These are phyloP conservation scores for Pestalotiopsis sp. DNA, from an alignment of 2,329 filamentous ascomycete species.

Conservation along the genomic window DNA sequence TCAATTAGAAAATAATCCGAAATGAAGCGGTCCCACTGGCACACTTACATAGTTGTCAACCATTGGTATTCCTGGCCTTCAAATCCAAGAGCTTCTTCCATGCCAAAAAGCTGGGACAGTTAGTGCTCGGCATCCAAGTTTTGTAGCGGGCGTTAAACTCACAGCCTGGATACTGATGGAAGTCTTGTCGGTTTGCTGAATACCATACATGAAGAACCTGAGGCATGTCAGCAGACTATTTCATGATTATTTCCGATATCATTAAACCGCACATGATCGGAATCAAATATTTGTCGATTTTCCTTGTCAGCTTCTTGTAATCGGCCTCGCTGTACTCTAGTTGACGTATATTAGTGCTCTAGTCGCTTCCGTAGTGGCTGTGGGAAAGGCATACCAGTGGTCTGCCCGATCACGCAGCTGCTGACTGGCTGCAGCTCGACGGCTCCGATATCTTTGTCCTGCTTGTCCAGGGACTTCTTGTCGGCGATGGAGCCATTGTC, in stretches of 20 bases:
- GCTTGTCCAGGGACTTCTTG: not conserved
- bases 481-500: not conserved
- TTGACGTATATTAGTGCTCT: not conserved
- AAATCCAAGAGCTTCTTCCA: conserved; percentile 31
- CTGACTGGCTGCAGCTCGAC: not conserved
- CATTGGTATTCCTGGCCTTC: conserved; percentile 29
- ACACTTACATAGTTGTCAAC: conserved; percentile 16
- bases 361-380: not conserved
- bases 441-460: not conserved
- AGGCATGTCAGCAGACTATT: not conserved
- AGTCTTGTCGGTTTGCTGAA: conserved; percentile 33
- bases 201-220: conserved; percentile 25
- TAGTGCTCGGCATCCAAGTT: not conserved
- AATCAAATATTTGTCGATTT: conserved; percentile 33
- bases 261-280: conserved; percentile 30
- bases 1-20: not conserved
- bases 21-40: not conserved
- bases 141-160: not conserved
- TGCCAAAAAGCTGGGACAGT: conserved; percentile 26
- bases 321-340: conserved; percentile 21
- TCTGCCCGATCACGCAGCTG: not conserved
- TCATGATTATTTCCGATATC: not conserved
- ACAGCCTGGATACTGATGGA: conserved; percentile 30
- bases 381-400: not conserved
- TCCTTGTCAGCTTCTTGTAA: conserved; percentile 30